phyloP scores from a whole-genome alignment of 371 early-diverging fungal species.

The Syncephalastrum monosporum region DNA sequence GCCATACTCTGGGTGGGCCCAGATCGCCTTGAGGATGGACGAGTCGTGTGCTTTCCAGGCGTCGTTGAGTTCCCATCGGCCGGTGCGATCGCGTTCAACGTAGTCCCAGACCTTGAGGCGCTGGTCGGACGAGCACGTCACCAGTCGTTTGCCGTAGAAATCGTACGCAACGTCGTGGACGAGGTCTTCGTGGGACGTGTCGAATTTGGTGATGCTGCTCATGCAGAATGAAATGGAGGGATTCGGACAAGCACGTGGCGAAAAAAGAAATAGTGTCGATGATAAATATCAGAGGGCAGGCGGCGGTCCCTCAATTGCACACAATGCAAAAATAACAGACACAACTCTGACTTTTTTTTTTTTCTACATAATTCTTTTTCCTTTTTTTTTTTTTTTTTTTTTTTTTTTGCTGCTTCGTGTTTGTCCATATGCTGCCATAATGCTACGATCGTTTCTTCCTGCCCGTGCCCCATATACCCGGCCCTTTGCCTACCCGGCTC shows the following conservation, averaged over 20 bases:
- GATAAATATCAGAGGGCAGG: background rate
- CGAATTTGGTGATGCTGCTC: conserved; percentile 53
- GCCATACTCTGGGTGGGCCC: conserved; percentile 95
- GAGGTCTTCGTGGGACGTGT: conserved; percentile 89
- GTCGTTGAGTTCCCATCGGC: conserved; percentile 81
- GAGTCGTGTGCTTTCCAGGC: conserved; percentile 92
- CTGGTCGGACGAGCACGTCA: conserved; percentile 91
- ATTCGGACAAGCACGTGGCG: conserved; percentile 1
- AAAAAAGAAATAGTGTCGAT: background rate
- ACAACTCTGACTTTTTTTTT: too few species aligned
- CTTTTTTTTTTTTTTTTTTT: too few species aligned
- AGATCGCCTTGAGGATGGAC: conserved; percentile 79
- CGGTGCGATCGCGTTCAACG: conserved; percentile 53
- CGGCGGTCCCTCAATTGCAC: too few species aligned
- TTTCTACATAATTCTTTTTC: too few species aligned
- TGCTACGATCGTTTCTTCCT: too few species aligned
- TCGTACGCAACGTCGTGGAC: conserved; percentile 92
- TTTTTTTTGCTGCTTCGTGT: too few species aligned
- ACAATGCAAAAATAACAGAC: too few species aligned
- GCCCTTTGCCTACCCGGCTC: too few species aligned
- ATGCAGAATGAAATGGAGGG: conserved; percentile 8
- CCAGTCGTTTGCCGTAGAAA: conserved; percentile 88
- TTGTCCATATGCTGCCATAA: too few species aligned
- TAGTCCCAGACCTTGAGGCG: conserved; percentile 92
- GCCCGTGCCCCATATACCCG: too few species aligned